Base-by-base conservation (phyloP, 2,329 filamentous ascomycete genomes). In the Fusarium cicatricum region DNA sequence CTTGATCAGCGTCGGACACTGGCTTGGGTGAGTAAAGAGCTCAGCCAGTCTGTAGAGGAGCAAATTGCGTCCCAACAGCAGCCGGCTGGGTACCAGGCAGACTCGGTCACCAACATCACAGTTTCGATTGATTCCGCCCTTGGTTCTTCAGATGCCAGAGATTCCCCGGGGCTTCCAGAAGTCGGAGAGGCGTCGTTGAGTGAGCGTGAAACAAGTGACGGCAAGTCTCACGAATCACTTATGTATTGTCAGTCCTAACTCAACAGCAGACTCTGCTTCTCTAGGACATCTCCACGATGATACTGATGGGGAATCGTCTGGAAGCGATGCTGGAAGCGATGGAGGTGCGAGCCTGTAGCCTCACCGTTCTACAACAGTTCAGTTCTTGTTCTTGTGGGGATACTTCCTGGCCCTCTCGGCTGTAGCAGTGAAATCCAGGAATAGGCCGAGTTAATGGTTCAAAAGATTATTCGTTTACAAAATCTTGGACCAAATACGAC, bases 81-180 rank as follows among this genome's bases (percentile, higher is more conserved):
- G 12, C 15, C 15, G 46, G 32, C 15, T 19, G 15, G 16, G 29
- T 23, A 32, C 19, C 63, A 61, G 4, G 32, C 41, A 0, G 60
- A 66, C 36, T 66, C 63, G 14, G 11, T 62, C 9, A 66, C 63
- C 10, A 65, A 53, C 5, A 52, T 64, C 2, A 58, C 62, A 6
- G 28, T 16, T 8, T 46, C 34, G 7, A 44, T 45, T 33, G 43
- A 21, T 2, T 23, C 21, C 1, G 16, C 41, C 10, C 17, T 21
- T 10, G 38, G 33, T 1, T 40, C 39, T 4, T 55, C 46, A 2
- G 60, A 66, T 2, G 4, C 34, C 9, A 56, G 52, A 21, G 39
- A 47, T n/a, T n/a, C n/a, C n/a, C n/a, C n/a, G n/a, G n/a, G n/a
- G n/a, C 42, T 41, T 4, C 53, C 46, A 2, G 60, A 66, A 2